Conservation (phyloP, 345 rosid genomes). For the Turritis glabra region DNA sequence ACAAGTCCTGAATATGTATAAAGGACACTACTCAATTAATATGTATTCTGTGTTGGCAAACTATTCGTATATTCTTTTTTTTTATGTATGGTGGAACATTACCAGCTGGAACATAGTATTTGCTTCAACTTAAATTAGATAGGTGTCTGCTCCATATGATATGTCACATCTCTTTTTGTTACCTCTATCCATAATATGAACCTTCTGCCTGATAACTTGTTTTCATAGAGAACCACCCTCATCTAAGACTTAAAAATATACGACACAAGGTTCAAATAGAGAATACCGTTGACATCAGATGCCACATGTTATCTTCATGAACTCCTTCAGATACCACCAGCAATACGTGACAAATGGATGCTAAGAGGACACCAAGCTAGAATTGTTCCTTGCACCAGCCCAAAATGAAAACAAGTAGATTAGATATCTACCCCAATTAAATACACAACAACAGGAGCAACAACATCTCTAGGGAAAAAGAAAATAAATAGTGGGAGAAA, state of each 20-base stretch:
- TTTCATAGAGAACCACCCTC: neutral
- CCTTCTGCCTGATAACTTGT: neutral
- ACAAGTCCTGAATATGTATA: no score
- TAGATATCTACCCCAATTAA: conserved; percentile 30
- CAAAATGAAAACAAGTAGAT: conserved; percentile 26
- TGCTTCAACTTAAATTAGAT: no score
- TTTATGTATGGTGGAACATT: no score
- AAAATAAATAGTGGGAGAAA: neutral
- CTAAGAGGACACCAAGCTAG: conserved; percentile 78
- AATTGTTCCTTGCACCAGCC: conserved; percentile 58
- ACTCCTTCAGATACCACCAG: conserved; percentile 83
- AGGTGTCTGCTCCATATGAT: no score
- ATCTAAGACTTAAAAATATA: neutral
- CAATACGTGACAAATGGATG: conserved; percentile 80
- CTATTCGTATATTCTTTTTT: no score
- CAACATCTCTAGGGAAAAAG: neutral
- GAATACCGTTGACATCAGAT: conserved; percentile 62
- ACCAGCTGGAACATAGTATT: no score
- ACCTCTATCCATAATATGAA: no score
- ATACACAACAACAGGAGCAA: neutral
- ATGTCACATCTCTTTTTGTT: no score
- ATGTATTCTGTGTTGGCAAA: no score
- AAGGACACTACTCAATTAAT: no score
- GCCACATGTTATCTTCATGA: conserved; percentile 68
- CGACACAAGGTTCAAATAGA: conserved; percentile 13